Conservation (phyloP, 805 yeast species). For the Candida germanica region DNA sequence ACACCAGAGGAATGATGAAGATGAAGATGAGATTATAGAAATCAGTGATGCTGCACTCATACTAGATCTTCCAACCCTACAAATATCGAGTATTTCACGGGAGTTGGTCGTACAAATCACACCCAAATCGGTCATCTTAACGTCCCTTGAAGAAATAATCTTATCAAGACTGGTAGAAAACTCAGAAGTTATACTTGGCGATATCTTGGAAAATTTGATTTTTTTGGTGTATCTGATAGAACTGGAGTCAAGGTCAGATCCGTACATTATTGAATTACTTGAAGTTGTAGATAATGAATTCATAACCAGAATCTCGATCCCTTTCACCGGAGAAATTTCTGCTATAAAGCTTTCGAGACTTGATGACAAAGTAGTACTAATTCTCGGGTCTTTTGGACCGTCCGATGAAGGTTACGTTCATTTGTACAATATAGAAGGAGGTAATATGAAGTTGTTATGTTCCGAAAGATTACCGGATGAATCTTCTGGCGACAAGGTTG, state of each 20-base stretch:
- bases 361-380: conserved; percentile 1
- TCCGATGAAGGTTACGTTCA: conserved; percentile 10
- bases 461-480: background rate
- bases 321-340: conserved; percentile 14
- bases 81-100: conserved; percentile 10
- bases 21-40: conserved; percentile 23
- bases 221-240: conserved; percentile 1
- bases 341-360: conserved; percentile 8
- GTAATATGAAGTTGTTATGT: background rate
- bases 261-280: conserved; percentile 2
- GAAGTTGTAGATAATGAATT: background rate
- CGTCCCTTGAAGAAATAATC: conserved; percentile 6
- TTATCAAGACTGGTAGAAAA: background rate
- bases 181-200: conserved; percentile 1
- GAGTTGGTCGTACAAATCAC: conserved; percentile 27
- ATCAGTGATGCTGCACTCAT: conserved; percentile 18
- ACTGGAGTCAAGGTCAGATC: background rate
- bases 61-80: conserved; percentile 17
- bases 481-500: background rate
- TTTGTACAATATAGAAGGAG: background rate
- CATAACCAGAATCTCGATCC: background rate
- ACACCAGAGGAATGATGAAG: conserved; percentile 16
- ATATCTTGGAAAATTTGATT: background rate
- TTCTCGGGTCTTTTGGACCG: conserved; percentile 17
- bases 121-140: conserved; percentile 9